phyloP scores from a whole-genome alignment of 73 alveolate species.

The Paraurostyla sp. region DNA sequence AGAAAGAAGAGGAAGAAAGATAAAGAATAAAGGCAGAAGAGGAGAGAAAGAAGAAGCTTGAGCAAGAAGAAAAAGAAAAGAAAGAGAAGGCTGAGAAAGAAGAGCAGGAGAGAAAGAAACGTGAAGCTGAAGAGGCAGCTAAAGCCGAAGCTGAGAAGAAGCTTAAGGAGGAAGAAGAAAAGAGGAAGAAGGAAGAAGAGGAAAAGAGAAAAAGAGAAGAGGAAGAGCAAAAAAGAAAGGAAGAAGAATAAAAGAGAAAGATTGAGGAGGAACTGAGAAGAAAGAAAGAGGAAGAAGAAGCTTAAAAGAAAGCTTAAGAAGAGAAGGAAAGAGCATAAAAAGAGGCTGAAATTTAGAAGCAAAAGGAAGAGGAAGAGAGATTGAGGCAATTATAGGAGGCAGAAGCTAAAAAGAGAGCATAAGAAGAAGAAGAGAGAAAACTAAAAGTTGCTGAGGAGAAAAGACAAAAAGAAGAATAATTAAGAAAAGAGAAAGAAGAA shows the following conservation, averaged over 20 bases:
- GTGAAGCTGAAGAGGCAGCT: not conserved
- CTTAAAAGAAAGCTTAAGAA: not conserved
- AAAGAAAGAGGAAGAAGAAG: not conserved
- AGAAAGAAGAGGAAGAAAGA: not conserved
- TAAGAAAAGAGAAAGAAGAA: not conserved
- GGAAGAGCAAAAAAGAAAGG: not conserved
- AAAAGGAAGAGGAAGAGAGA: not conserved
- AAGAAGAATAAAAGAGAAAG: not conserved
- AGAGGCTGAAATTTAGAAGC: not conserved
- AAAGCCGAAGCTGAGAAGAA: not conserved
- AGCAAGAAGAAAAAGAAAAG: not conserved
- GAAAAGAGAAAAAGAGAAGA: not conserved
- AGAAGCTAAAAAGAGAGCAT: not conserved
- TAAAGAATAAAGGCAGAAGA: not conserved
- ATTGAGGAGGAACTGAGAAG: not conserved
- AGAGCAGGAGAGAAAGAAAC: not conserved
- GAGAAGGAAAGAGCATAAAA: not conserved
- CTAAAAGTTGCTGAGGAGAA: not conserved
- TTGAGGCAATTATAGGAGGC: not conserved
- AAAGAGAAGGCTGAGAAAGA: not conserved
- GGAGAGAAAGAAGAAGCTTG: not conserved
- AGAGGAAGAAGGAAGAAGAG: not conserved
- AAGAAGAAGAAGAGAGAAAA: not conserved
- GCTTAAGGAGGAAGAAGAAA: not conserved
- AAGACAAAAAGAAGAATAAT: not conserved